Base-by-base conservation (phyloP, 768 basidiomycete genomes). In the Atractiella rhizophila region DNA sequence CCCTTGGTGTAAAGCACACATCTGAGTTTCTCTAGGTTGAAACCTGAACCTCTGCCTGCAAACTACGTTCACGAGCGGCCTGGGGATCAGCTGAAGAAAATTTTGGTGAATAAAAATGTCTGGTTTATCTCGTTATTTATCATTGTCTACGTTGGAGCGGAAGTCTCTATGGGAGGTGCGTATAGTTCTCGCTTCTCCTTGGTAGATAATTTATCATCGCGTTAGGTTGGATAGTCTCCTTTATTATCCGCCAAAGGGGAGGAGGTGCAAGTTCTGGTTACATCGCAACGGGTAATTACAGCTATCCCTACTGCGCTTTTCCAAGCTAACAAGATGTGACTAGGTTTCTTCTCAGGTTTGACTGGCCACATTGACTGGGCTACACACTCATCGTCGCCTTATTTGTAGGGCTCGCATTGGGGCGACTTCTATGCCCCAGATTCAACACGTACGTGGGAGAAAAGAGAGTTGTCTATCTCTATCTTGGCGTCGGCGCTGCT, bases 361-460 rank as follows among this genome's bases (percentile, higher is more conserved):
- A 13, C 20, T 28, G 12, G 20, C 30, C 28, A 26, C 15, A 5
- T 36, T 31, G n/a, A n/a, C n/a, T n/a, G n/a, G n/a, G n/a, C n/a
- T n/a, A n/a, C n/a, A n/a, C n/a, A n/a, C n/a, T n/a, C n/a, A n/a
- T 9, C 23, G 19, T 11, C 12, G 13, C n/a, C 11, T 19, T 4
- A 13, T n/a, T 24, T 8, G 9, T 33, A 64, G 66, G 66, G 13
- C 51, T 71, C 12, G 68, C 67, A 0, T 42, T 69, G 4, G 71
- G 72, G 0, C 63, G 71, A 20, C 56, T 73, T 5, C 54, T 59
- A 2, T 59, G 72, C 7, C 58, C 72, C 18, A 66, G 64, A 54
- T 56, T 71, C 5, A 72, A 67, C 47, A 53, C 59, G 12, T 30
- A 48, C 45, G 26, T 64, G 7, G 63, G 62, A 7, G 52, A 60